Base-by-base conservation (phyloP, 306 rosid species). In the Casuarina cunninghamiana region DNA sequence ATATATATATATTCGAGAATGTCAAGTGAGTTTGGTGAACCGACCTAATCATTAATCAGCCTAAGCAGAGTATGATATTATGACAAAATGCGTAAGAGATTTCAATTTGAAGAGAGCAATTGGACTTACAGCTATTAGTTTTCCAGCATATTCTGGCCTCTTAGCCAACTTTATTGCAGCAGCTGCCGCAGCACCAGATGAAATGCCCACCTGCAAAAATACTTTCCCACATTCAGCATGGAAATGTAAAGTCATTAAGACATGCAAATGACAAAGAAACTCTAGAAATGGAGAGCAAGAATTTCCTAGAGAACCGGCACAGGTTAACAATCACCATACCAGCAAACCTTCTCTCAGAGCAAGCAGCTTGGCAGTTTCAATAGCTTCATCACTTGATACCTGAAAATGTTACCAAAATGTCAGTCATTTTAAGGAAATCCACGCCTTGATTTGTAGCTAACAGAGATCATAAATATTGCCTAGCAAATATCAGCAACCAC, bases 111-210 rank as follows among this genome's bases (percentile, higher is more conserved):
- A 58, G 49, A 74, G 44, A 53, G 48, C 71, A 66, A 54, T 53
- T 48, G 43, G 6, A 46, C 96, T 85, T 80, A 88, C 96, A 76
- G 82, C 93, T 71, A 90, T 89, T 53, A 93, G 98, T 78, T 91
- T 93, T 78, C 96, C 96, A 10, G 89, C 87, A 81, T 87, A 82
- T 84, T 91, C 98, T 39, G 86, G 88, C 83, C 87, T 88, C 86
- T 85, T 91, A 11, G 91, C 98, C 77, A 93, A 38, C 79, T 86
- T 87, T 11, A 93, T 71, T 53, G 92, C 96, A 32, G 96, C 98
- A 0, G 93, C 93, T 1, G 97, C 83, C 1, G 97, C 97, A n/a
- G 96, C 97, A 69, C 98, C 93, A 5, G 98, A 91, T 71, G 98
- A 93, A 80, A 91, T 85, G 45, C 98, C 96, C 81, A 90, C 87